phyloP scores from a whole-genome alignment of 192 early-diverging fungal species.

The Helicostylum pulchrum region DNA sequence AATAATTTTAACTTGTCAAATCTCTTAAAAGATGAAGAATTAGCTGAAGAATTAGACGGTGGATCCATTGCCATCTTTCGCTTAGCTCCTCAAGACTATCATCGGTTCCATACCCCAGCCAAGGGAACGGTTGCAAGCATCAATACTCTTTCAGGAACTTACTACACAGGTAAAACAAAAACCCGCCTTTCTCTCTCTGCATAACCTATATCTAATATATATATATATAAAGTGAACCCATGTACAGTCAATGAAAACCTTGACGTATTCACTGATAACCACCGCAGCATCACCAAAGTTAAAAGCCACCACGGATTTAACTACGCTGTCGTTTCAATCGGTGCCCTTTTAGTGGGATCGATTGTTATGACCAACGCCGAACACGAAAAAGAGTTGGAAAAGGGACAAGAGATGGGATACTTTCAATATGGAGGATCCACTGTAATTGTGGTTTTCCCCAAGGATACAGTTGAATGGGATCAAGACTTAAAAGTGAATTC shows the following conservation, averaged over 20 bases:
- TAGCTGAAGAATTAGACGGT: slow-evolving; percentile 50
- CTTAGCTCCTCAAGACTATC: slow-evolving; percentile 83
- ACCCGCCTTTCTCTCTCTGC: too few relatives aligned
- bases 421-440: slow-evolving; percentile 79
- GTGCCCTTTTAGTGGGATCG: slow-evolving; percentile 71
- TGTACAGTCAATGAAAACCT: slow-evolving; percentile 61
- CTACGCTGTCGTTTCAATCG: slow-evolving; percentile 62
- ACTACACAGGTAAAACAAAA: slow-evolving; percentile 54
- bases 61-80: slow-evolving; percentile 65
- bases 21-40: slow-evolving; percentile 48
- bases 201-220: neutral
- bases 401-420: slow-evolving; percentile 74
- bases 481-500: slow-evolving; percentile 57
- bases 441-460: slow-evolving; percentile 62
- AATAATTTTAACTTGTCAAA: slow-evolving; percentile 55
- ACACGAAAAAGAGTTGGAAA: slow-evolving; percentile 43
- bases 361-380: slow-evolving; percentile 51
- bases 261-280: slow-evolving; percentile 75
- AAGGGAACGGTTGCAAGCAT: slow-evolving; percentile 47
- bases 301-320: slow-evolving; percentile 42
- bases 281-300: slow-evolving; percentile 52
- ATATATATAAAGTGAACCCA: slow-evolving; percentile 50
- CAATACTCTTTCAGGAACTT: slow-evolving; percentile 52
- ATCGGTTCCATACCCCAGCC: slow-evolving; percentile 66
- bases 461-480: slow-evolving; percentile 60